Evolutionary conservation across 495 filamentous ascomycete species (phyloP), one percentile per base, ranked within the genome.

Genomic region (Peziza echinospora): DNA sequence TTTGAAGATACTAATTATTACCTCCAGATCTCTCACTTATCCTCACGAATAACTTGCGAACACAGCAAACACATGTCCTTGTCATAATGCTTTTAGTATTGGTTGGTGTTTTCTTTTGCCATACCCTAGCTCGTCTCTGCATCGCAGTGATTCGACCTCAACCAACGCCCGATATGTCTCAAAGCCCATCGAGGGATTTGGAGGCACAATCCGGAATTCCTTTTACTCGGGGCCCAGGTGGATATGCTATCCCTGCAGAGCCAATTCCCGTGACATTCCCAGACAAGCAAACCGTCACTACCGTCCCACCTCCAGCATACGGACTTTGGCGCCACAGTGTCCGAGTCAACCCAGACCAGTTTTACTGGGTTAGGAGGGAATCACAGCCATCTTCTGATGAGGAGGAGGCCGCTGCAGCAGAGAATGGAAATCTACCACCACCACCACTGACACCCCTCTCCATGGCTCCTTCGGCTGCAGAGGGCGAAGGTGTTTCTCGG

Each of bases 241-340:
- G 30, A 17, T 37, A 37, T 7, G 30, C 30, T 3, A 7, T 37
- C 30, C 30, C 30, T 0, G 30, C 30, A 13, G 30, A 2, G 19
- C 30, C 30, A 17, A 37, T 37, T 7, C 30, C 30, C 13, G 19
- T 37, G 13, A 17, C 30, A 37, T 1, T 5, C 30, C 30, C 30
- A 17, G 30, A 37, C 19, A 3, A 17, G 30, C 13, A 2, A 13
- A 7, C 3, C 3, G 51, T 52, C 54, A 52, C 45, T 53, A 19
- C 26, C 13, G 13, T 37, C 6, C 30, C 30, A 7, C 30, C 30
- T 13, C 30, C 30, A 17, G 30, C 30, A 2, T 37, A 37, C 19
- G 30, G 30, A 37, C 19, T 37, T 11, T 37, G 30, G 30, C 2
- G 30, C 13, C 19, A 11, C 13, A 37, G 30, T 37, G 30, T 37